Evolutionary conservation across 257 asterid species (phyloP).

Genomic region (Schizonepeta tenuifolia): DNA sequence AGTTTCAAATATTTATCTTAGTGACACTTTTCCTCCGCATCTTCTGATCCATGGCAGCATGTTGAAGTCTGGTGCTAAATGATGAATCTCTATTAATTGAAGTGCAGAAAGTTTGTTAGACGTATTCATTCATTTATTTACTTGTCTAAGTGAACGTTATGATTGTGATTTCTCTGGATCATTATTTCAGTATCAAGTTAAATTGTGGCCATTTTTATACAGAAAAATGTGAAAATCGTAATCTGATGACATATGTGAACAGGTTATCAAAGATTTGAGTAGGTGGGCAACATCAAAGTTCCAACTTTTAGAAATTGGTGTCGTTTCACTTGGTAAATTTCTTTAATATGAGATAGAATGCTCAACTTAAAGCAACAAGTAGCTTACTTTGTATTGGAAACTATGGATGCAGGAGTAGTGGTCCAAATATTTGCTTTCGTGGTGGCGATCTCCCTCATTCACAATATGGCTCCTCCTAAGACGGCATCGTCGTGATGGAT

Average conservation of each 20-base stretch:
- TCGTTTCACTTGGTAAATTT: slow-evolving; percentile 58
- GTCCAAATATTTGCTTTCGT: slow-evolving; percentile 47
- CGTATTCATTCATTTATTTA: not conserved
- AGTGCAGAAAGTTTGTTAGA: not conserved
- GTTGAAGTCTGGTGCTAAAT: slow-evolving; percentile 2
- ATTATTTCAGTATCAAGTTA: not conserved
- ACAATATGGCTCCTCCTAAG: slow-evolving; percentile 91
- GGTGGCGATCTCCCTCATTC: slow-evolving; percentile 58
- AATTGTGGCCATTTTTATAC: slow-evolving; percentile 3
- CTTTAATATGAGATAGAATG: not conserved
- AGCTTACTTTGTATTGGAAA: slow-evolving; percentile 2
- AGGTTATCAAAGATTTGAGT: slow-evolving; percentile 58
- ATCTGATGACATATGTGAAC: slow-evolving; percentile 14
- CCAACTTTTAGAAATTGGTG: slow-evolving; percentile 48
- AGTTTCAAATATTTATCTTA: not conserved
- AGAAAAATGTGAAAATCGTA: slow-evolving; percentile 24
- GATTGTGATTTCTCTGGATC: not conserved
- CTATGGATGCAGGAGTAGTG: slow-evolving; percentile 51
- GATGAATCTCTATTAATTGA: not conserved
- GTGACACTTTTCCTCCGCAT: not conserved
- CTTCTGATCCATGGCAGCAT: not conserved
- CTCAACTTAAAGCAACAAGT: not conserved
- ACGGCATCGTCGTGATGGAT: slow-evolving; percentile 49
- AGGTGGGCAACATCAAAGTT: slow-evolving; percentile 49
- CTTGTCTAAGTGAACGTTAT: not conserved